These are phyloP conservation scores for Tremella yokohamensis DNA, from an alignment of 768 basidiomycete genomes.

Conservation along the genomic window DNA sequence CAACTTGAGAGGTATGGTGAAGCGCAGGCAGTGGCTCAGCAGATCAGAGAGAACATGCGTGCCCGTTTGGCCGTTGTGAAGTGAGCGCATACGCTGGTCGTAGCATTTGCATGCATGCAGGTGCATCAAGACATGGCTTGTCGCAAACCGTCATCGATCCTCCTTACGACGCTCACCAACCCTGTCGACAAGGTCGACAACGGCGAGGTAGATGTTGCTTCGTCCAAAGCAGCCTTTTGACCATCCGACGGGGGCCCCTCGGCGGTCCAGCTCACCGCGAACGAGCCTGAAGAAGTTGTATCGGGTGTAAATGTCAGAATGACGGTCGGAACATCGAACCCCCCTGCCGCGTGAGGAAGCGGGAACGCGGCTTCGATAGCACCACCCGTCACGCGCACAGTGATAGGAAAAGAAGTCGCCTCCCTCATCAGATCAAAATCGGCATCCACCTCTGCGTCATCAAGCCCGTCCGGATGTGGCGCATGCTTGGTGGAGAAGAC, in stretches of 20 bases:
- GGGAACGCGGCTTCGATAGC: neutral
- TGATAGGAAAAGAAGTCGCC: conserved; percentile 12
- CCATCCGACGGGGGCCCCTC: no score
- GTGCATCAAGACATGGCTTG: no score
- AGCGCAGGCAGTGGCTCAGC: neutral
- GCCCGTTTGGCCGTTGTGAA: neutral
- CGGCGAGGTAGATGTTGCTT: no score
- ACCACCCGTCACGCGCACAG: neutral
- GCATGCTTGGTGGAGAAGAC: conserved; percentile 10
- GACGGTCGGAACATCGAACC: no score
- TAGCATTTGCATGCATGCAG: neutral
- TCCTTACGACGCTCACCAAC: no score
- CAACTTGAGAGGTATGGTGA: neutral
- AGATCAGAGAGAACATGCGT: conserved; percentile 2
- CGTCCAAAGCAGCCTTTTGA: no score
- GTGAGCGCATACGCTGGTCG: neutral
- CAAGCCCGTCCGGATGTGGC: neutral
- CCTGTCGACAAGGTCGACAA: no score
- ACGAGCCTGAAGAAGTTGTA: no score
- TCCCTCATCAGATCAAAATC: conserved; percentile 15
- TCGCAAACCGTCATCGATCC: no score
- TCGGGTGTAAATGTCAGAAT: no score
- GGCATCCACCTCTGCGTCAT: conserved; percentile 8
- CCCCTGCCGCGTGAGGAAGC: neutral
- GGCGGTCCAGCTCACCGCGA: no score